phyloP scores from a whole-genome alignment of 306 rosid species.

The Inga laurina region DNA sequence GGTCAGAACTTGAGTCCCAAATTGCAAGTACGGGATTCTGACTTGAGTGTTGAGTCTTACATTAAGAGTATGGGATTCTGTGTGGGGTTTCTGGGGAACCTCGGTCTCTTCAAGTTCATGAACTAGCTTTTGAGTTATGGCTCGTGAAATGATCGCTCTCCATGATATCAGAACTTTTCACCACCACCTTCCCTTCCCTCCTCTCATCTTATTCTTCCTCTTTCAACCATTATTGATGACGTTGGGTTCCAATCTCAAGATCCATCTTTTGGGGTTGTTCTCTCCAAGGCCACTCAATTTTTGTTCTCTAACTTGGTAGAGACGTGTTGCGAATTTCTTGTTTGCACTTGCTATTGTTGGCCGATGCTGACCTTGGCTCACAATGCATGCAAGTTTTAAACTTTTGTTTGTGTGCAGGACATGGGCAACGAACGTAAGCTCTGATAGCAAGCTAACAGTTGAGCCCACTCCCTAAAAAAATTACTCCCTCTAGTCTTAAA shows the following conservation, averaged over 20 bases:
- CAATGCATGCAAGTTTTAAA: too few relatives aligned
- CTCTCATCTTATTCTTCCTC: not conserved
- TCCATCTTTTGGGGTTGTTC: too few relatives aligned
- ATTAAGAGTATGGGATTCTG: not conserved
- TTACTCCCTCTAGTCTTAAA: too few relatives aligned
- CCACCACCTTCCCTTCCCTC: not conserved
- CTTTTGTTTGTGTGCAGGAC: not conserved
- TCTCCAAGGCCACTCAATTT: too few relatives aligned
- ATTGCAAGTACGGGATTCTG: not conserved
- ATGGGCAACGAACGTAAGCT: not conserved
- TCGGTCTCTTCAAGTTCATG: not conserved
- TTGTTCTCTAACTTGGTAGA: too few relatives aligned
- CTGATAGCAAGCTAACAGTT: not conserved
- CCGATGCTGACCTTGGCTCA: too few relatives aligned
- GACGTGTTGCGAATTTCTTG: not conserved
- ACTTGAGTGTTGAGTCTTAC: not conserved
- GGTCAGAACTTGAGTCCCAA: not conserved
- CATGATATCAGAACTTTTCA: not conserved
- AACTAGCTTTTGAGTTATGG: not conserved
- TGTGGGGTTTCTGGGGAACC: not conserved
- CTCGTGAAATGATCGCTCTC: not conserved
- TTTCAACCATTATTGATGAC: not conserved
- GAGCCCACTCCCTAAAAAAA: not conserved
- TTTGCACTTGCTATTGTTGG: too few relatives aligned
- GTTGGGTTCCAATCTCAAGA: too few relatives aligned